Conservation (phyloP, 176 grass and related monocot species). For the Coix lacrymajobi region DNA sequence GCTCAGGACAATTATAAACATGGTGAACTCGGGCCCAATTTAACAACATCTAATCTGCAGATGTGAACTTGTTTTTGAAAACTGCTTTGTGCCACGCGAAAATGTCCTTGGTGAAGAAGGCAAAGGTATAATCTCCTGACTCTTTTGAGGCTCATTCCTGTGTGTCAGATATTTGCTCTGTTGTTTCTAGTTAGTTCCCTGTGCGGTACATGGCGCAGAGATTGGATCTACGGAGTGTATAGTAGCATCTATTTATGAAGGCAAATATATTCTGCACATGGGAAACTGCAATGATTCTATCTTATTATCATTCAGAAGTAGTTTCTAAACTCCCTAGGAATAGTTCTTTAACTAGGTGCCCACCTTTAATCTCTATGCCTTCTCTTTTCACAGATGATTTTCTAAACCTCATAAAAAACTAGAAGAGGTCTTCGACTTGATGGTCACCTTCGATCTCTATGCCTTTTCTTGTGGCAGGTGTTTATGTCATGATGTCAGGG, state of each 20-base stretch:
- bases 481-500: conserved; percentile 99
- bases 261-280: not conserved
- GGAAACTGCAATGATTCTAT: not conserved
- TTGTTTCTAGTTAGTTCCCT: not conserved
- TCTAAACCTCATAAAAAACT: not conserved
- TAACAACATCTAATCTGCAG: conserved; percentile 40
- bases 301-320: not conserved
- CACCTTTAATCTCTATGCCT: not conserved
- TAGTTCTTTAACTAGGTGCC: not conserved
- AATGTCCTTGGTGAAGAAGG: conserved; percentile 85
- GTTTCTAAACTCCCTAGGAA: not conserved
- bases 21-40: not conserved
- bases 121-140: conserved; percentile 51
- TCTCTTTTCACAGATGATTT: not conserved
- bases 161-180: not conserved
- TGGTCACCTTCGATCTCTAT: not conserved
- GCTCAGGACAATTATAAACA: not conserved
- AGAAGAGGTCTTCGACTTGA: not conserved
- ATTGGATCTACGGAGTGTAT: not conserved
- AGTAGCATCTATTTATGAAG: not conserved
- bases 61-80: conserved; percentile 98
- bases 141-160: not conserved
- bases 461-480: conserved; percentile 49
- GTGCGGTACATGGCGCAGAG: not conserved
- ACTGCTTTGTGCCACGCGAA: conserved; percentile 93